Base-by-base conservation (phyloP, 345 rosid species). In the Salix viminalis region DNA sequence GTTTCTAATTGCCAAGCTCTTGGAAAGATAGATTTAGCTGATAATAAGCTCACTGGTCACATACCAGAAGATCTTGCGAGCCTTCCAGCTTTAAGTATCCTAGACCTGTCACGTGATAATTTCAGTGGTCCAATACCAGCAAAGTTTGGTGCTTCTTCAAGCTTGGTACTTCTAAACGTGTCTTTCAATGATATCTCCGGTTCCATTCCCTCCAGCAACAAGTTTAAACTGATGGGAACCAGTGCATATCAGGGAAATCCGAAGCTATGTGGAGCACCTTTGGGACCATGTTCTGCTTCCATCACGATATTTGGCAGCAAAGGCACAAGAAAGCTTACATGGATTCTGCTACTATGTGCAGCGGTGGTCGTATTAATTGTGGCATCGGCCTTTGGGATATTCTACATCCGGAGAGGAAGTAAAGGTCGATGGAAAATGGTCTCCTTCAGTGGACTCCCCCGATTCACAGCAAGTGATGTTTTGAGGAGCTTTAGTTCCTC, bases 391-490 rank as follows among this genome's bases (percentile, higher is more conserved):
- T 73, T 90, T 44, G 95, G 86, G 74, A 41, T 90, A 62, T 60
- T 89, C 76, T 88, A 86, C 76, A 36, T 85, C 82, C 81, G 85
- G 32, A 89, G 79, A 71, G 85, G 87, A 88, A 81, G 86, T 19
- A 82, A 82, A 77, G 88, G 91, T 73, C 88, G 80, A 46, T 93
- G 99, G 97, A 91, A 87, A 80, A 95, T 93, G 96, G 83, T 88
- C 8, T 84, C 90, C 16, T 95, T 93, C 69, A 56, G 71, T 0
- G 97, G 97, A 79, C 88, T 95, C 67, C 96, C 97, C 54, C 87
- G 69, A 76, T 93, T 90, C 84, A 95, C 91, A 77, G 89, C 91
- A 62, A 87, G 87, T 30, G 97, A 93, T 77, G 76, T 94, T 70
- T 82, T 94, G 80, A 91, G 79, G 67, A 94, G 97, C 86, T 87